A percentile compares a stretch with the other conserved stretches of the same genome.
Conservation (phyloP, 257 asterid genomes). For the Solanum megistacrolobum region DNA sequence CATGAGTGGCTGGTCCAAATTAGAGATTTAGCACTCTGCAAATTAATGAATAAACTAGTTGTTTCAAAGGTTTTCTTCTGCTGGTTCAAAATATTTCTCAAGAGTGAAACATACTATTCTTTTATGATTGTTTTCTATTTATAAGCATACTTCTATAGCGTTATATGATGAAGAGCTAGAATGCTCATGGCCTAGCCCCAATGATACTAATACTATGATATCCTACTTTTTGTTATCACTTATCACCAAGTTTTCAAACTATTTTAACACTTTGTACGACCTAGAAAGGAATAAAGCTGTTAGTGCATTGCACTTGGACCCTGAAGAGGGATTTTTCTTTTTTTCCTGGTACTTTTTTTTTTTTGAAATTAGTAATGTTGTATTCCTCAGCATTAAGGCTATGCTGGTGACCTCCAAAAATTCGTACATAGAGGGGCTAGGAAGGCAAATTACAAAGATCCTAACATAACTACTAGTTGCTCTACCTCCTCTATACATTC, state of each 20-base stretch:
- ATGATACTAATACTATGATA: not conserved
- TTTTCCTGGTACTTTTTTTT: not conserved
- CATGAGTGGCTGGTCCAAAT: not conserved
- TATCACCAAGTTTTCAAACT: not conserved
- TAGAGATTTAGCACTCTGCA: not conserved
- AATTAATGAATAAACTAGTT: not conserved
- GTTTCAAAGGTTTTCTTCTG: not conserved
- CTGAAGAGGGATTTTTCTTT: not conserved
- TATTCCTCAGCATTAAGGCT: too few species aligned
- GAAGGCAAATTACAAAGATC: too few species aligned
- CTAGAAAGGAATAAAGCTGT: not conserved
- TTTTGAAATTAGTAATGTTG: too few species aligned
- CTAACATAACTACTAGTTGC: too few species aligned
- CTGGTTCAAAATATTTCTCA: not conserved
- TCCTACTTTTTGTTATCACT: not conserved
- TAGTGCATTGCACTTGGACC: not conserved
- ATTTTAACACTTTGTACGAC: not conserved
- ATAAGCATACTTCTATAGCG: not conserved
- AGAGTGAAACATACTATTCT: not conserved
- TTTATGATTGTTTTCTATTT: not conserved
- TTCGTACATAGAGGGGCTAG: too few species aligned
- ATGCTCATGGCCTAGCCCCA: not conserved
- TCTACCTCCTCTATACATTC: too few species aligned
- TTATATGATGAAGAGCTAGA: not conserved
- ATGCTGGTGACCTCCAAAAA: too few species aligned